Evolutionary conservation across 2,329 filamentous ascomycete genomes (phyloP).

Genomic region (Ophiostoma triangulosporum): DNA sequence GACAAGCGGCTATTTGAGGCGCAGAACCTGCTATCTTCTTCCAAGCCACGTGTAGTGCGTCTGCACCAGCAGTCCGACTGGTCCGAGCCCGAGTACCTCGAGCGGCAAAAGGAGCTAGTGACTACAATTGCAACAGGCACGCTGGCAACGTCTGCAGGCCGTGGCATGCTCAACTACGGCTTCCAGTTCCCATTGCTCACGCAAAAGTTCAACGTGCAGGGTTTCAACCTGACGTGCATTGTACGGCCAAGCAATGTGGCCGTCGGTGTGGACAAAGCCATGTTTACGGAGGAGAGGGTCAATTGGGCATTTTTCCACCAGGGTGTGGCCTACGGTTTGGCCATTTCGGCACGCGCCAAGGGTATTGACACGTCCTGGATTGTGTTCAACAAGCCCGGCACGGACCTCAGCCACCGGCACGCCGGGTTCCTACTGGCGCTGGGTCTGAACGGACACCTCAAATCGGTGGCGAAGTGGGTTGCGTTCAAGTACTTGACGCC

Average conservation of each 20-base stretch:
- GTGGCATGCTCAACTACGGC: conserved; percentile 78
- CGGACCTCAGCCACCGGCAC: conserved; percentile 87
- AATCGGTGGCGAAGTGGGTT: conserved; percentile 89
- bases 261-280: conserved; percentile 76
- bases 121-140: conserved; percentile 78
- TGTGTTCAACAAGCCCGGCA: conserved; percentile 81
- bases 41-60: conserved; percentile 64
- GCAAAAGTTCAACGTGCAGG: conserved; percentile 77
- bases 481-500: conserved; percentile 98
- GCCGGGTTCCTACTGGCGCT: conserved; percentile 85
- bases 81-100: conserved; percentile 76
- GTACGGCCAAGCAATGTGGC: conserved; percentile 88
- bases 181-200: conserved; percentile 79
- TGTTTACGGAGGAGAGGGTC: conserved; percentile 90
- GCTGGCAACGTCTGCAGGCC: conserved; percentile 74
- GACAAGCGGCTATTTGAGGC: conserved; percentile 85
- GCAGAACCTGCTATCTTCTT: conserved; percentile 70
- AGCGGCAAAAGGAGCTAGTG: conserved; percentile 83
- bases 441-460: conserved; percentile 89
- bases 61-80: conserved; percentile 62
- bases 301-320: conserved; percentile 99
- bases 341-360: conserved; percentile 77
- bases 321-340: conserved; percentile 81
- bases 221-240: conserved; percentile 82
- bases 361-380: conserved; percentile 99